Evolutionary conservation across 352 stramenopile species (phyloP), one percentile per base, ranked within the genome.

Genomic region (Pythium oligandrum): DNA sequence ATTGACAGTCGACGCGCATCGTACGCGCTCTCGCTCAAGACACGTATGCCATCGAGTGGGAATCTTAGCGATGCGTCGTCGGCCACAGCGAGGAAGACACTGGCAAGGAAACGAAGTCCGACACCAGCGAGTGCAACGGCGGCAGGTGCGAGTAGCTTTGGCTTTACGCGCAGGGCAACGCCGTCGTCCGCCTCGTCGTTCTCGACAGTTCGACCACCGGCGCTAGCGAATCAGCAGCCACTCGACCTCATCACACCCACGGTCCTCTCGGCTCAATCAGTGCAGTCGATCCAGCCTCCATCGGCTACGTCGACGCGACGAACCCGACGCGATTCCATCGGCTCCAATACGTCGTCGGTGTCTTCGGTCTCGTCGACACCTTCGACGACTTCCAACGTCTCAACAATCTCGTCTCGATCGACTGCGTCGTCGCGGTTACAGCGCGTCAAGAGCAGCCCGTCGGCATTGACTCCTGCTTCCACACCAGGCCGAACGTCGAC

Each of bases 11-110:
- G 68, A 8, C 65, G 65, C 5, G 58, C 57, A 17, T 26, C 17
- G 17, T 67, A 71, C 35, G 65, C 68, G 12, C 54, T 70, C 26
- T 65, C 65, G n/a, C 55, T 77, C 49, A 68, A 69, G 8, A 53
- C 68, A 30, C 59, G 68, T 2, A 72, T 77, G 53, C 47, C 63
- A 2, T 50, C 47, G 3, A 68, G 61, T 6, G 57, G 48, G 1
- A 70, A 77, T 12, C 59, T 68, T 12, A 64, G 64, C 45, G 66
- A 66, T 26, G 61, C 38, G 38, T 26, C 17, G 17, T 26, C 17
- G 17, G 17, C 17, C 17, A 26, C 17, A 26, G 17, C 17, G 17
- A 26, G 17, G 17, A 26, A 26, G 17, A 26, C 17, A 26, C 17
- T 26, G 17, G 17, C 17, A 26, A 26, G 17, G 17, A 26, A 26